A percentile compares a stretch with the other conserved stretches of the same genome.
Evolutionary conservation across 2,329 filamentous ascomycete genomes (phyloP).

Genomic region (Ceratocystis harringtonii): DNA sequence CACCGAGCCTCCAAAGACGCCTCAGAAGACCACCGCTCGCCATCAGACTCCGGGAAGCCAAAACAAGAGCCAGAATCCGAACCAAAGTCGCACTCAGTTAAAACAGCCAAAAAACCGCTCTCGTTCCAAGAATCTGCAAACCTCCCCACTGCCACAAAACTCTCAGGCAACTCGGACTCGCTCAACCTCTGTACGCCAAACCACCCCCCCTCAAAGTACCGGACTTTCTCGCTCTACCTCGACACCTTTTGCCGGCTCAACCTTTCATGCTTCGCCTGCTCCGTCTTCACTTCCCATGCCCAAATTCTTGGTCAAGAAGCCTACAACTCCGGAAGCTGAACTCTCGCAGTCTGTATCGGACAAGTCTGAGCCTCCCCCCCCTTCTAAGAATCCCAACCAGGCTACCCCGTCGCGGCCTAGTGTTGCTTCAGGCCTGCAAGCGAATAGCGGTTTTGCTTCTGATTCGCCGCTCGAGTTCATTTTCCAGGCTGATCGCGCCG

Average conservation of each 20-base stretch:
- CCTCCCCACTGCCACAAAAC: constrained; percentile 31
- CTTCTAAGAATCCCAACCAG: background rate
- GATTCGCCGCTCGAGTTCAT: constrained; percentile 79
- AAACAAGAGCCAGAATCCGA: constrained; percentile 18
- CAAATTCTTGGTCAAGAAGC: constrained; percentile 57
- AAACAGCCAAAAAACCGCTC: constrained; percentile 19
- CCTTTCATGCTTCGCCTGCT: constrained; percentile 88
- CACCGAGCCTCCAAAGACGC: constrained; percentile 29
- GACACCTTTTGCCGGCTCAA: constrained; percentile 74
- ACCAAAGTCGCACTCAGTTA: constrained; percentile 19
- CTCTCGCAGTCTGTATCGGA: constrained; percentile 26
- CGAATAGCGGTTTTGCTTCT: constrained; percentile 22
- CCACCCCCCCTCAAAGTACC: constrained; percentile 15
- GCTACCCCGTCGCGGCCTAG: constrained; percentile 7
- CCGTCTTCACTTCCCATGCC: constrained; percentile 82
- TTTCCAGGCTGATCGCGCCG: constrained; percentile 73
- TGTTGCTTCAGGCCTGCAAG: background rate
- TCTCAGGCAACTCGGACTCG: constrained; percentile 29
- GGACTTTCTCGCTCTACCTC: constrained; percentile 11
- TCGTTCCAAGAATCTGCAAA: constrained; percentile 18
- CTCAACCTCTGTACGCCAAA: constrained; percentile 11
- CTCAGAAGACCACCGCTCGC: constrained; percentile 27
- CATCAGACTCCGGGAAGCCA: constrained; percentile 25
- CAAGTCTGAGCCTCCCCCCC: background rate
- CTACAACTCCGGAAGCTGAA: constrained; percentile 3